Evolutionary conservation across 2,329 filamentous ascomycete genomes (phyloP), one percentile per base, ranked within the genome.

Genomic region (Colletotrichum sp.): DNA sequence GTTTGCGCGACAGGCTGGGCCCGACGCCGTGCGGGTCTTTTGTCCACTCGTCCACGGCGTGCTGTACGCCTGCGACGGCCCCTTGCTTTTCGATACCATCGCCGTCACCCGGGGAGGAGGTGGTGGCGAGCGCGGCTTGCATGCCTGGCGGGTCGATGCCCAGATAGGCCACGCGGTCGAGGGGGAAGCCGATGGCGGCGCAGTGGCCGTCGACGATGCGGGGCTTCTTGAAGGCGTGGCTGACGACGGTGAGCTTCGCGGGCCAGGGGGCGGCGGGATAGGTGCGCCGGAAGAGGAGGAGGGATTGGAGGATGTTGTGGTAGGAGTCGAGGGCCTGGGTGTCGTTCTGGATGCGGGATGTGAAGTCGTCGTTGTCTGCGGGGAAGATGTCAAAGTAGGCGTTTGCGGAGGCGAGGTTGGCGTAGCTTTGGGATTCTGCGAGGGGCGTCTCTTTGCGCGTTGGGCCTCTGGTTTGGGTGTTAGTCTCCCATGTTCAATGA

Each of bases 241-340:
- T 93, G 55, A 95, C 86, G 24, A 95, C 86, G 22, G 91, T 94
- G 18, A 95, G 81, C 7, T 83, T 85, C 2, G 70, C 67, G 0
- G 94, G 93, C 88, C 93, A 95, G 12, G 44, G n/a, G 44, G n/a
- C n/a, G n/a, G 39, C 39, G 8, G 82, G 79, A 77, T 85, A 85
- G 75, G 90, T 91, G 5, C 88, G 86, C 77, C 93, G 87, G 80
- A 91, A 92, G 44, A 85, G 81, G 18, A 88, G 79, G 4, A 98
- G 86, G 15, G 93, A 94, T 82, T 96, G 96, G 18, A 98, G 85
- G 7, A 98, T 85, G 82, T 98, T 98, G 82, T 96, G 93, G 81
- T 95, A 96, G 3, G 94, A 96, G 84, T 98, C 96, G 2, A 96
- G 92, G 0, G 96, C 95, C 71, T 90, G 89, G 10, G 93, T 90